Percentiles rank a stretch among this genome's conserved stretches.
Evolutionary conservation across 2,329 filamentous ascomycete species (phyloP).

Genomic region (Talaromyces albobiverticillius): DNA sequence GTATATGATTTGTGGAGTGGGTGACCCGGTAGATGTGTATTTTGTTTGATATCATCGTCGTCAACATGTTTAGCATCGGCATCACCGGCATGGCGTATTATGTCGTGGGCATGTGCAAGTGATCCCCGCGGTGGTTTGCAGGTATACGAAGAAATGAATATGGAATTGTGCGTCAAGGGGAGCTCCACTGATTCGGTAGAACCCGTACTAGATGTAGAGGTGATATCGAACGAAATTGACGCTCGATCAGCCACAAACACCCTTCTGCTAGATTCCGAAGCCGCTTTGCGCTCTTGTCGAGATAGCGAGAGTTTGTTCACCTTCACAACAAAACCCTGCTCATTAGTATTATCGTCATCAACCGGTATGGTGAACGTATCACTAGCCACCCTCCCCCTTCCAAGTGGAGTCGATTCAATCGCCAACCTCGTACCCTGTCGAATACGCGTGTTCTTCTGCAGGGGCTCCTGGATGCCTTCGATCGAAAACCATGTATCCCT

Average conservation of each 20-base stretch:
- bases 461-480: constrained; percentile 25
- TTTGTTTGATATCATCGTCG: too few relatives aligned
- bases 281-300: constrained; percentile 2
- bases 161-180: constrained; percentile 49
- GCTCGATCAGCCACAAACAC: constrained; percentile 24
- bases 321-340: constrained; percentile 19
- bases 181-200: constrained; percentile 28
- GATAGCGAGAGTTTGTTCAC: background rate
- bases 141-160: constrained; percentile 55
- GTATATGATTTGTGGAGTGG: constrained; percentile 35
- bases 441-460: constrained; percentile 37
- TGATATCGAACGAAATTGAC: constrained; percentile 24
- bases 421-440: constrained; percentile 39
- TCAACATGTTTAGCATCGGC: too few relatives aligned
- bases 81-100: background rate
- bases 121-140: constrained; percentile 47
- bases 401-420: constrained; percentile 39
- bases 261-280: constrained; percentile 15
- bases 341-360: constrained; percentile 25
- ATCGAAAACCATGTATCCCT: constrained; percentile 52
- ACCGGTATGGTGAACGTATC: constrained; percentile 38
- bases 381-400: constrained; percentile 35
- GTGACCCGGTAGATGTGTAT: constrained; percentile 35
- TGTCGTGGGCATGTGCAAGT: constrained; percentile 14
- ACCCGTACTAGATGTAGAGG: background rate